Percentiles rank a stretch among this genome's conserved stretches.
These are phyloP conservation scores for Heritiera fomes DNA, from an alignment of 345 rosid species.

Conservation along the genomic window DNA sequence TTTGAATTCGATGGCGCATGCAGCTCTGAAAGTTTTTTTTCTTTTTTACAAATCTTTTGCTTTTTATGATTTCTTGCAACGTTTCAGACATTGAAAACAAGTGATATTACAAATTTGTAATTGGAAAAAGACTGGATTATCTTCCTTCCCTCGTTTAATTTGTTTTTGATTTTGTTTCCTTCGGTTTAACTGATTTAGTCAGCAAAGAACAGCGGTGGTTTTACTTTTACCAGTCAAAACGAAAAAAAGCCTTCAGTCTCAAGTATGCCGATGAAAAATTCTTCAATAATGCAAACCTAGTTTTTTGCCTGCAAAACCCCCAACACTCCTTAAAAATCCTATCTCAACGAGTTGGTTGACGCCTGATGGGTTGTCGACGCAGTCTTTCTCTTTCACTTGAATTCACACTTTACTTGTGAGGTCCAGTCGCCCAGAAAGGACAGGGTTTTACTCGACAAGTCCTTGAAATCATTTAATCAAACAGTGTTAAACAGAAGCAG, in stretches of 20 bases:
- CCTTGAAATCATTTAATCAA: neutral
- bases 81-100: neutral
- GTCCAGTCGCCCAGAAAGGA: neutral
- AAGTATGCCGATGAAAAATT: neutral
- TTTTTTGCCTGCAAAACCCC: constrained; percentile 12
- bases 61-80: neutral
- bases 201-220: neutral
- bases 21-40: neutral
- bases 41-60: neutral
- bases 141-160: neutral
- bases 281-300: neutral
- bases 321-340: constrained; percentile 9
- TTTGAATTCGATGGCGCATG: neutral
- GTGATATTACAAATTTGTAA: neutral
- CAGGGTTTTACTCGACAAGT: neutral
- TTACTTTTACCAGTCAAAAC: neutral
- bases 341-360: neutral
- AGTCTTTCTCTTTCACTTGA: neutral
- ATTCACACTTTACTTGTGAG: neutral
- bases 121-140: neutral
- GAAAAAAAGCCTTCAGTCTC: neutral
- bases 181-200: constrained; percentile 10
- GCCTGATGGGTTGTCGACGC: neutral
- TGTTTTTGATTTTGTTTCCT: neutral
- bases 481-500: neutral